Evolutionary conservation across 352 stramenopile genomes (phyloP).

Genomic region (Elongisporangium prolatum): DNA sequence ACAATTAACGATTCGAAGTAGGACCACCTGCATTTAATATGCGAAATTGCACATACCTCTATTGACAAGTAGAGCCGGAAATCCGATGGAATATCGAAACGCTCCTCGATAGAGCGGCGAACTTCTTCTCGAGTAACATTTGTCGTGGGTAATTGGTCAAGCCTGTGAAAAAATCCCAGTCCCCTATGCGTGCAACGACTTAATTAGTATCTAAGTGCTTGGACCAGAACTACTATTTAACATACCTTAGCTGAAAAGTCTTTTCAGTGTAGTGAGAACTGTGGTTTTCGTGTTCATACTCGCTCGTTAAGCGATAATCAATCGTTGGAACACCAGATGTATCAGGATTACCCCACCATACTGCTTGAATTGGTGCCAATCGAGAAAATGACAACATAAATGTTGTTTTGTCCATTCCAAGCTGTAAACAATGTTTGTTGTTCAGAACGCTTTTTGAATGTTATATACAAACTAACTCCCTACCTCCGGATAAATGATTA

Average conservation of each 20-base stretch:
- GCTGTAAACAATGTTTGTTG: constrained; percentile 36
- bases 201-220: background rate
- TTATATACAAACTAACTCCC: background rate
- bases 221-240: background rate
- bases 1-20: too few relatives aligned
- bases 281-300: constrained; percentile 47
- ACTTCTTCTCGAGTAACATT: constrained; percentile 36
- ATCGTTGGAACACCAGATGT: constrained; percentile 62
- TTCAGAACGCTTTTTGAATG: background rate
- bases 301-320: constrained; percentile 65
- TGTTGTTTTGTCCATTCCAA: constrained; percentile 75
- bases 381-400: constrained; percentile 70
- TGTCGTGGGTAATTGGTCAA: constrained; percentile 31
- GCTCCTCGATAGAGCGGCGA: constrained; percentile 38
- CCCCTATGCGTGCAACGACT: constrained; percentile 23
- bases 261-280: constrained; percentile 55
- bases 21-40: too few relatives aligned
- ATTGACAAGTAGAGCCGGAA: constrained; percentile 67
- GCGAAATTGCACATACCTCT: constrained; percentile 28
- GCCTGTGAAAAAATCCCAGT: constrained; percentile 59
- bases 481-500: constrained; percentile 75
- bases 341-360: constrained; percentile 74
- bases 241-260: constrained; percentile 58
- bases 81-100: constrained; percentile 42
- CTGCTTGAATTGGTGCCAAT: constrained; percentile 60